Evolutionary conservation across 768 basidiomycete genomes (phyloP), one percentile per base, ranked within the genome.

Genomic region (Mrakia blollopis): DNA sequence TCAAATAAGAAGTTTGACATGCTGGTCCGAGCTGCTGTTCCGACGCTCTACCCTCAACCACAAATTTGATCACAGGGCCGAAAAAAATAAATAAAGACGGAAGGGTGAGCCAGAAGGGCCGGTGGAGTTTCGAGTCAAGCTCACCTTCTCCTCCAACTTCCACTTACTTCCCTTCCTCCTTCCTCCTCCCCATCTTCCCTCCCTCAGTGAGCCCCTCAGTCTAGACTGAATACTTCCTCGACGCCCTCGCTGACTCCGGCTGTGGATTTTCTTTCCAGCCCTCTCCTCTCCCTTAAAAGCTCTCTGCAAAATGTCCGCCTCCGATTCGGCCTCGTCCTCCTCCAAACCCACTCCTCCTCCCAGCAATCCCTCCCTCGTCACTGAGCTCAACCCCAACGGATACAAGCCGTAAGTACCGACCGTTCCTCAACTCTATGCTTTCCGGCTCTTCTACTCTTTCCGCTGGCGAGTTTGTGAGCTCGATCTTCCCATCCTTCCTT

Each of bases 321-420:
- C 44, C 35, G 35, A 65, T 3, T 18, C 75, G 32, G 39, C 75
- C 9, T 41, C 74, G n/a, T 35, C 65, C 32, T 39, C 71, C 11
- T 62, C 75, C 41, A 77, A 77, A 61, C 62, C 76, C 25, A 32
- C 76, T 5, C 69, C 76, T 28, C 68, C 70, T 30, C 76, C 76
- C 10, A 44, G 57, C 35, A 72, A 73, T n/a, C 76, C 76, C 3
- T 52, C 72, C 11, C 76, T 77, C 21, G 21, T 77, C 37, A 77
- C 76, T 18, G 76, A 77, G 44, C 70, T 72, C 21, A 77, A 77
- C 76, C 76, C 76, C 11, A 41, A 73, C n/a, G 76, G 76, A 25
- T 71, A 65, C 50, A 77, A 77, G 76, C 76, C 76, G 76, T 77
- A 8, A 60, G 76, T 77, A 13, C 41, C 6, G n/a, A 0, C 54